Conservation (phyloP, 495 filamentous ascomycete genomes). For the Monascus purpureus region DNA sequence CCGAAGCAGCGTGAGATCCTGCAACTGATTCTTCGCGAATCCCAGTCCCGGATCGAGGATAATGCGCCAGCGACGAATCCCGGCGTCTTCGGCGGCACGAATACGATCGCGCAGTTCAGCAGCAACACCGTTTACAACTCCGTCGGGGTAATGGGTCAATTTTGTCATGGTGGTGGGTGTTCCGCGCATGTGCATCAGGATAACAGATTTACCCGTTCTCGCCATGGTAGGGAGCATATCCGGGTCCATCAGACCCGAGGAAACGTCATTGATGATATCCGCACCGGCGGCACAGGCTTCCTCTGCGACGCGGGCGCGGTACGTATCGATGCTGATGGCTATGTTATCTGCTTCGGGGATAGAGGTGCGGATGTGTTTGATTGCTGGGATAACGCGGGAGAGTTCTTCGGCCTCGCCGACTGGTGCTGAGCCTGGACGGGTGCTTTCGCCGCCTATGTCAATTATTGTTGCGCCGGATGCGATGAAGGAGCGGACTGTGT, state of each 20-base stretch:
- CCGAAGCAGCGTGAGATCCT: constrained; percentile 71
- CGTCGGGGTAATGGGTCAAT: constrained; percentile 55
- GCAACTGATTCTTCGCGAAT: constrained; percentile 69
- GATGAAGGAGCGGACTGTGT: constrained; percentile 45
- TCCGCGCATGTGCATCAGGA: constrained; percentile 94
- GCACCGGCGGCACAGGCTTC: constrained; percentile 72
- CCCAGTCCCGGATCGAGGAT: constrained; percentile 90
- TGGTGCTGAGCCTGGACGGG: constrained; percentile 55
- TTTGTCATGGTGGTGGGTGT: constrained; percentile 69
- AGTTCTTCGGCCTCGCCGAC: constrained; percentile 61
- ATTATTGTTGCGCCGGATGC: constrained; percentile 63
- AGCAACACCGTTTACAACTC: constrained; percentile 56
- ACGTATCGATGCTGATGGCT: constrained; percentile 82
- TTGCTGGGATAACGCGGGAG: constrained; percentile 61
- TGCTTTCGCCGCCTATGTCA: constrained; percentile 89
- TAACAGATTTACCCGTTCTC: constrained; percentile 61
- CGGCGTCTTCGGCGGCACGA: constrained; percentile 63
- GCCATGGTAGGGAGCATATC: constrained; percentile 77
- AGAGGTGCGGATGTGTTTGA: constrained; percentile 52
- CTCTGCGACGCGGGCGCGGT: constrained; percentile 72
- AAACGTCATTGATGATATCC: constrained; percentile 92
- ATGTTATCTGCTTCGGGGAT: constrained; percentile 45
- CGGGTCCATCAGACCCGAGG: constrained; percentile 63
- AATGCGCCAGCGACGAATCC: constrained; percentile 83
- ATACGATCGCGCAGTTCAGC: constrained; percentile 58